phyloP scores from a whole-genome alignment of 2,329 filamentous ascomycete genomes.

The Diaporthe longicolla region DNA sequence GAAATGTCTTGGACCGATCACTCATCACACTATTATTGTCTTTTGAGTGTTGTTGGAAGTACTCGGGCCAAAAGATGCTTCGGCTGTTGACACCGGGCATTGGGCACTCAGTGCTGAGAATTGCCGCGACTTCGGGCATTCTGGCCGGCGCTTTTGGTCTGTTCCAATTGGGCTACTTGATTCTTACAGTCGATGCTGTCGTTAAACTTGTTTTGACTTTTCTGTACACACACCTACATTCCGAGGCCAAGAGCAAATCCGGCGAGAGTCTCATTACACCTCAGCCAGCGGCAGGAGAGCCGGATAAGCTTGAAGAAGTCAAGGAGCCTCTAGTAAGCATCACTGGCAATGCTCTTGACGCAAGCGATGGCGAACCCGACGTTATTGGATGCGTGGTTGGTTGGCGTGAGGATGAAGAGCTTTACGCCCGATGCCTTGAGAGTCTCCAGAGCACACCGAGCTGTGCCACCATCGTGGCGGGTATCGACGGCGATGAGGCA shows the following conservation, averaged over 20 bases:
- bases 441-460: background rate
- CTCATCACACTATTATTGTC: background rate
- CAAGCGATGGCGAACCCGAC: background rate
- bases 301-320: background rate
- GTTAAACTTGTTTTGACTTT: constrained; percentile 6
- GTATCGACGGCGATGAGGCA: constrained; percentile 27
- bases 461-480: constrained; percentile 18
- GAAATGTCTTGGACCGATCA: background rate
- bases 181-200: constrained; percentile 20
- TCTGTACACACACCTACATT: constrained; percentile 22
- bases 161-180: background rate
- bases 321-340: background rate
- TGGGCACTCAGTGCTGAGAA: constrained; percentile 5
- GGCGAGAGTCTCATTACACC: background rate
- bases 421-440: constrained; percentile 14
- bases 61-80: background rate
- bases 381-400: constrained; percentile 20
- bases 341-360: too few species aligned
- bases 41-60: background rate
- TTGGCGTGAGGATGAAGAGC: constrained; percentile 29
- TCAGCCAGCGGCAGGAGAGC: background rate
- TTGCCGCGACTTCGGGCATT: constrained; percentile 12
- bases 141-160: constrained; percentile 7
- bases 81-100: background rate
- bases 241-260: background rate